Evolutionary conservation across 2,329 filamentous ascomycete genomes (phyloP).

Genomic region (Knoxdaviesia proteae): DNA sequence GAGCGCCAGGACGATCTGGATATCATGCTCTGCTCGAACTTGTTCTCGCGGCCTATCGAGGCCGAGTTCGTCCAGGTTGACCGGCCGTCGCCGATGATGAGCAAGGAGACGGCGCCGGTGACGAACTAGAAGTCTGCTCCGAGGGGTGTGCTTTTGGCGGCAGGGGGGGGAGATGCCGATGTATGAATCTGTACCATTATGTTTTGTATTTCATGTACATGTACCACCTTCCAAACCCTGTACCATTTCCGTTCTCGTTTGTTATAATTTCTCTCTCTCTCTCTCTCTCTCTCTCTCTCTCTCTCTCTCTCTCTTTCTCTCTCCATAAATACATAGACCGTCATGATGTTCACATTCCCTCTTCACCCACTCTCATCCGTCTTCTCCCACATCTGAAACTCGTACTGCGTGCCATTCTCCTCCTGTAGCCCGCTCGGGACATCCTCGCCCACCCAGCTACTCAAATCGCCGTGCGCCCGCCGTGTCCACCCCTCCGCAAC

Average conservation of each 20-base stretch:
- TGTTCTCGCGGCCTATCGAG: slow-evolving; percentile 19
- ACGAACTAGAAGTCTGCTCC: neutral
- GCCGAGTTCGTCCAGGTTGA: slow-evolving; percentile 4
- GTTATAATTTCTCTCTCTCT: no score
- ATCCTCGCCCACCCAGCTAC: slow-evolving; percentile 44
- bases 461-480: slow-evolving; percentile 28
- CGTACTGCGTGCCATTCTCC: slow-evolving; percentile 44
- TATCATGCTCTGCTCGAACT: slow-evolving; percentile 15
- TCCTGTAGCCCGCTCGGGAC: slow-evolving; percentile 32
- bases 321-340: neutral
- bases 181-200: neutral
- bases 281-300: no score
- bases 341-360: neutral
- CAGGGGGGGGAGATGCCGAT: neutral
- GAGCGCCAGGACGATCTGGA: slow-evolving; percentile 27
- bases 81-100: slow-evolving; percentile 1
- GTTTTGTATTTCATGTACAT: no score
- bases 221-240: no score
- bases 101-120: slow-evolving; percentile 2
- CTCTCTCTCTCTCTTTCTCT: no score
- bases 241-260: no score
- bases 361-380: slow-evolving; percentile 7
- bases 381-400: slow-evolving; percentile 58
- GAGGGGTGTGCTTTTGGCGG: neutral
- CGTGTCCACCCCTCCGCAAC: slow-evolving; percentile 29